Evolutionary conservation across 306 rosid species (phyloP), one percentile per base, ranked within the genome.

Genomic region (Comarum palustre): DNA sequence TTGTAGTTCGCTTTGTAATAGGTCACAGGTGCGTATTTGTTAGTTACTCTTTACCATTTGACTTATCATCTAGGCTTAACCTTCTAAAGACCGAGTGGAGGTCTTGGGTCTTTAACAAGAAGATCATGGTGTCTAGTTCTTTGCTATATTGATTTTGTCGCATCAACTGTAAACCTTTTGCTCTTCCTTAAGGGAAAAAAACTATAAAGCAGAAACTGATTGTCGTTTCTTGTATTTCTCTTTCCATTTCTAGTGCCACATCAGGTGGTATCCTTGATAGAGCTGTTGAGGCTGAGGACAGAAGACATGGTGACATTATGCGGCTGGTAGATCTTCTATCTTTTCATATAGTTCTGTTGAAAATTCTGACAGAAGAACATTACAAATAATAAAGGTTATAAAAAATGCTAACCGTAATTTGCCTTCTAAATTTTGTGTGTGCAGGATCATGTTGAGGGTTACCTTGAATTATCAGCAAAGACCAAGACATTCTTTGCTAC

Each of bases 361-460:
- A 62, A 31, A 11, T 52, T 45, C 29, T 29, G 64, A 50, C 12
- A 27, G 32, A 17, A 16, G n/a, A 38, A n/a, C 24, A 11, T 39
- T 14, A 25, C 51, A 55, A 41, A 59, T 29, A 12, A 5, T 10
- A 0, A 7, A 16, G 24, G n/a, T 41, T 17, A 41, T 74, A 32
- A 57, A 81, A 67, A 22, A 27, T 42, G 39, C 68, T 75, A 70
- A 69, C 34, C 14, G 10, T 7, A 34, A 13, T 19, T 57, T 58
- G 42, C 20, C 19, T 66, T 41, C 39, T 17, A 72, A 65, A 20
- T 50, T 51, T 47, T 14, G 41, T 63, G 79, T 20, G 73, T 45
- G 66, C 78, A 86, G 90, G 90, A 83, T 34, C 90, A 86, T 57
- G 86, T 86, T 38, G 90, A 86, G 69, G 90, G 90, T 46, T 86